Base-by-base conservation (phyloP, 75 land plant species). In the Cupressus sempervirens region DNA sequence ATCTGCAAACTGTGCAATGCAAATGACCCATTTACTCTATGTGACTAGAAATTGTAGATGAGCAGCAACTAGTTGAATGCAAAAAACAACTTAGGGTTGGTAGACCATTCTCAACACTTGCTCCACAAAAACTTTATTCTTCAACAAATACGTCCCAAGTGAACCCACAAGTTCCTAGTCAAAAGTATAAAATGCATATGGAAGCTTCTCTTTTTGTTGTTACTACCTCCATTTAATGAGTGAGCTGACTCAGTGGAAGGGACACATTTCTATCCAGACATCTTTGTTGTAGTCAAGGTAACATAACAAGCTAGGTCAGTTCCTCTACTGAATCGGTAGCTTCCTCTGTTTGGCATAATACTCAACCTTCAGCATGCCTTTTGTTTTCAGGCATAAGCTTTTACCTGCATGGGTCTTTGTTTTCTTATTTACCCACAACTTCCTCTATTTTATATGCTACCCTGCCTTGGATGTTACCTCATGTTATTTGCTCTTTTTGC, bases 1-100 rank as follows among this genome's bases (percentile, higher is more conserved):
- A 95, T 98, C 99, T 0, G 99, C 95, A 67, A 98, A 96, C 99
- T 98, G 96, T 41, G 97, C 93, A 85, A 98, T 95, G 86, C 92
- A 92, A 77, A 98, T 96, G 76, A 98, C 99, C 99, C 99, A 98
- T 87, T 95, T 94, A 96, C 99, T 97, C 40, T 38, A 2, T 2
- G 2, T 30, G 82, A 95, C 97, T 95, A 83, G 96, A 83, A 82
- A 95, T 96, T 23, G 96, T 94, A 34, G 96, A 87, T 77, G 98
- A 96, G 85, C 98, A 96, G 85, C 92, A 46, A 96, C 95, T 13
- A 96, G 96, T 26, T 93, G 94, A 77, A 96, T 93, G 50, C 98
- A 87, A 75, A 96, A 96, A 68, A 94, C 76, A 41, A 96, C 98
- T 76, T 96, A 96, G 29, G 98, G 98, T 86, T 93, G 96, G 87